Conservation (phyloP, 2,329 filamentous ascomycete genomes). For the Pseudohalonectria lignicola region DNA sequence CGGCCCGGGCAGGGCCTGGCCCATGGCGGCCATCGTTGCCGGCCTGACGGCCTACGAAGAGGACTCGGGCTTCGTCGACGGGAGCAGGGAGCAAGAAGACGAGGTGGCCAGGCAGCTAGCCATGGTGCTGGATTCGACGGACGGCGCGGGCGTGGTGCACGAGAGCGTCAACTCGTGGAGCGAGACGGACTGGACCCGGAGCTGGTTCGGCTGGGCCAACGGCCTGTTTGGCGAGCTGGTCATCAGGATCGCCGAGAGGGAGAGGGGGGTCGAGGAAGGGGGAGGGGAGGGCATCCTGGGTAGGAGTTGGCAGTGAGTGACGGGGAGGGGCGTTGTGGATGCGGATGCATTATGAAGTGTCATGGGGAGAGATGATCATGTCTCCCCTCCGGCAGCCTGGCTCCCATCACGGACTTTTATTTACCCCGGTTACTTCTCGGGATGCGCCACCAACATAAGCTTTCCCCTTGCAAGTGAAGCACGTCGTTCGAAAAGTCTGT, state of each 20-base stretch:
- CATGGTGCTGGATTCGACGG: slow-evolving; percentile 28
- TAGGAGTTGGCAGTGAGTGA: slow-evolving; percentile 20
- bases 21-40: slow-evolving; percentile 43
- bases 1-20: slow-evolving; percentile 47
- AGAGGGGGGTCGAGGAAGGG: slow-evolving; percentile 10
- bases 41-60: slow-evolving; percentile 32
- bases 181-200: slow-evolving; percentile 25
- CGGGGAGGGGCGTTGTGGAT: no score
- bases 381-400: no score
- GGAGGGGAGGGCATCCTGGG: slow-evolving; percentile 14
- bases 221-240: slow-evolving; percentile 30
- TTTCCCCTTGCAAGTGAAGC: no score
- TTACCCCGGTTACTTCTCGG: no score
- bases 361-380: no score
- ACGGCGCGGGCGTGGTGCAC: slow-evolving; percentile 32
- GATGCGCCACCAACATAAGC: no score
- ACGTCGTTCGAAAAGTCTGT: no score
- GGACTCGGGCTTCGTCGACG: slow-evolving; percentile 5
- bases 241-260: slow-evolving; percentile 18
- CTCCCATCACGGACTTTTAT: no score
- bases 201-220: slow-evolving; percentile 35
- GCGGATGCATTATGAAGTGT: no score
- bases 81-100: not conserved
- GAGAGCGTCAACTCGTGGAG: slow-evolving; percentile 34
- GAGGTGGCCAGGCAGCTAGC: slow-evolving; percentile 22